Conservation (phyloP, 1,139 yeast genomes). For the Candida sp. region DNA sequence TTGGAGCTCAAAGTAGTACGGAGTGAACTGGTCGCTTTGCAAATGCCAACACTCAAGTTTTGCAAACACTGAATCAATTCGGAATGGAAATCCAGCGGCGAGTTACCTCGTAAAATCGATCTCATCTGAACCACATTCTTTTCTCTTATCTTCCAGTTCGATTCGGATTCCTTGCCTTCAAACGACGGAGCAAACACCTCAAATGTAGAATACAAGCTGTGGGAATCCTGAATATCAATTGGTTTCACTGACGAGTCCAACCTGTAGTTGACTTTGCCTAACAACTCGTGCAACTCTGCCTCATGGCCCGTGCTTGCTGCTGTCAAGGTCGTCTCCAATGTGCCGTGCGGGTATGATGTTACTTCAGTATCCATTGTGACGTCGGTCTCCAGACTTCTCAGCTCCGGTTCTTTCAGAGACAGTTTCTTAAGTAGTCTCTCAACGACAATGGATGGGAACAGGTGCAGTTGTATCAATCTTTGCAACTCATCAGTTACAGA, state of each 20-base stretch:
- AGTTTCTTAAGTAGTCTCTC: background rate
- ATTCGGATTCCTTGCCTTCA: slow-evolving; percentile 85
- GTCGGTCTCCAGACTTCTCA: slow-evolving; percentile 1
- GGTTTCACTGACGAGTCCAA: slow-evolving; percentile 29
- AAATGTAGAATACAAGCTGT: slow-evolving; percentile 20
- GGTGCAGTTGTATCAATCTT: background rate
- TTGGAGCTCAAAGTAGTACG: slow-evolving; percentile 83
- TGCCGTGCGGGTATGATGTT: background rate
- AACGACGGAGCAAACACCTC: slow-evolving; percentile 41
- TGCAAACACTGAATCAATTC: slow-evolving; percentile 50
- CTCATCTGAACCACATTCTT: slow-evolving; percentile 60
- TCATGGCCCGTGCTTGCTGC: background rate
- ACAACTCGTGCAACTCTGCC: slow-evolving; percentile 19
- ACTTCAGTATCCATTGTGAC: background rate
- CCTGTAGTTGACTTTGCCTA: slow-evolving; percentile 24
- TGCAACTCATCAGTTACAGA: background rate
- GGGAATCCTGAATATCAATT: slow-evolving; percentile 18
- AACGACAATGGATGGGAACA: background rate
- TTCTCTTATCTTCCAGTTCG: slow-evolving; percentile 84
- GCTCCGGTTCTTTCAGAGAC: background rate
- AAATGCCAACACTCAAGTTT: slow-evolving; percentile 59
- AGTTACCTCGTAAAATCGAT: slow-evolving; percentile 62
- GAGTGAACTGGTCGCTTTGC: slow-evolving; percentile 71
- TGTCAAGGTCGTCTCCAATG: background rate
- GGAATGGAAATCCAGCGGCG: slow-evolving; percentile 36